phyloP scores from a whole-genome alignment of 78 protist species.

The Dictyostelium purpureum region DNA sequence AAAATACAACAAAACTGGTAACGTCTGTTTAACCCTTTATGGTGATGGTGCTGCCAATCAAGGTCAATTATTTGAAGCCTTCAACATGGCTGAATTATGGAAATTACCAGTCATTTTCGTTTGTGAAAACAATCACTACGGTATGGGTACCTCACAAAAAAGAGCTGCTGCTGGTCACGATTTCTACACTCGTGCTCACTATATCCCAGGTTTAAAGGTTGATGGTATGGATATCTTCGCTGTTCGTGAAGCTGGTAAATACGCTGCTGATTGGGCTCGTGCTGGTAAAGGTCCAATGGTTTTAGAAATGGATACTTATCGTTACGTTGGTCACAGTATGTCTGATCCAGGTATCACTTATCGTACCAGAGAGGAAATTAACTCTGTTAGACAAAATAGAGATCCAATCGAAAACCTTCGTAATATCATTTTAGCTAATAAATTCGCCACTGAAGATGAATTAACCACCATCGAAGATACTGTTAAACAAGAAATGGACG shows the following conservation, averaged over 20 bases:
- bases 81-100: slow-evolving; percentile 97
- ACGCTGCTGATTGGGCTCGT: slow-evolving; percentile 80
- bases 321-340: slow-evolving; percentile 99
- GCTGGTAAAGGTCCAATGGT: slow-evolving; percentile 90
- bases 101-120: slow-evolving; percentile 93
- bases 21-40: slow-evolving; percentile 85
- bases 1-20: slow-evolving; percentile 86
- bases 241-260: slow-evolving; percentile 87
- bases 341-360: slow-evolving; percentile 97
- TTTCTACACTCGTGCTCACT: slow-evolving; percentile 96
- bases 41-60: slow-evolving; percentile 99
- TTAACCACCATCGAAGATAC: slow-evolving; percentile 74
- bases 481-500: slow-evolving; percentile 79
- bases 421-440: slow-evolving; percentile 40
- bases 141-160: slow-evolving; percentile 96
- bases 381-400: slow-evolving; percentile 67
- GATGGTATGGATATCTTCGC: slow-evolving; percentile 97
- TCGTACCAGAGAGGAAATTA: slow-evolving; percentile 92
- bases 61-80: slow-evolving; percentile 93
- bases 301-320: slow-evolving; percentile 94
- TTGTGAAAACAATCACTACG: slow-evolving; percentile 97
- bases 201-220: slow-evolving; percentile 94
- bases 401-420: slow-evolving; percentile 88
- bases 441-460: slow-evolving; percentile 88
- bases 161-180: slow-evolving; percentile 91